A percentile compares a stretch with the other conserved stretches of the same genome.
phyloP scores from a whole-genome alignment of 148 eudicot genomes.

The Gaultheria prostrata region DNA sequence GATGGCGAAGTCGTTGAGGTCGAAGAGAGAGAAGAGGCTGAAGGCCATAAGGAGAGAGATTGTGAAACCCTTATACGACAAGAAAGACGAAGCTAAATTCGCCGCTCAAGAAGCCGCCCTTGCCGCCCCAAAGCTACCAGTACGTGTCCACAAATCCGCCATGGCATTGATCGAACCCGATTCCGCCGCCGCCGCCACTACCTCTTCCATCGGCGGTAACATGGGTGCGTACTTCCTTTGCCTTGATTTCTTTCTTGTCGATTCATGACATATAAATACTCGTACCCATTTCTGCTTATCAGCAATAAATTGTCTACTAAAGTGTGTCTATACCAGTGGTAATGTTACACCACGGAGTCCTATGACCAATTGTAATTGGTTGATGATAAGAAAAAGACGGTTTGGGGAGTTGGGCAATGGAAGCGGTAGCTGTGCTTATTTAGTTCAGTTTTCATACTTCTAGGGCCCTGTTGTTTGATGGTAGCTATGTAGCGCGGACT shows the following conservation, averaged over 20 bases:
- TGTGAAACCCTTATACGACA: conserved; percentile 57
- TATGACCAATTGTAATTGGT: background rate
- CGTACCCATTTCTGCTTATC: background rate
- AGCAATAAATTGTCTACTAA: background rate
- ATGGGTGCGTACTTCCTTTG: conserved; percentile 34
- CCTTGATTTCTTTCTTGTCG: background rate
- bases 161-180: conserved; percentile 12
- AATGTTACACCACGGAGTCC: background rate
- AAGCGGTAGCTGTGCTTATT: too few relatives aligned
- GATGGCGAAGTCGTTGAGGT: conserved; percentile 94
- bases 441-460: too few relatives aligned
- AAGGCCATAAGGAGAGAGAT: conserved; percentile 80
- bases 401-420: too few relatives aligned
- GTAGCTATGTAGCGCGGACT: too few relatives aligned
- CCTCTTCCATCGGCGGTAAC: conserved; percentile 16
- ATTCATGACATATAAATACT: background rate
- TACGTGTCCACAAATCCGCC: conserved; percentile 23
- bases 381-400: background rate
- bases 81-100: conserved; percentile 73
- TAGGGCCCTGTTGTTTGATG: too few relatives aligned
- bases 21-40: conserved; percentile 83
- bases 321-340: background rate
- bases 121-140: conserved; percentile 80
- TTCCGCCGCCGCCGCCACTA: conserved; percentile 8
- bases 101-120: conserved; percentile 87